Conservation (phyloP, 2,329 filamentous ascomycete species). For the Pestalotiopsis sp. region DNA sequence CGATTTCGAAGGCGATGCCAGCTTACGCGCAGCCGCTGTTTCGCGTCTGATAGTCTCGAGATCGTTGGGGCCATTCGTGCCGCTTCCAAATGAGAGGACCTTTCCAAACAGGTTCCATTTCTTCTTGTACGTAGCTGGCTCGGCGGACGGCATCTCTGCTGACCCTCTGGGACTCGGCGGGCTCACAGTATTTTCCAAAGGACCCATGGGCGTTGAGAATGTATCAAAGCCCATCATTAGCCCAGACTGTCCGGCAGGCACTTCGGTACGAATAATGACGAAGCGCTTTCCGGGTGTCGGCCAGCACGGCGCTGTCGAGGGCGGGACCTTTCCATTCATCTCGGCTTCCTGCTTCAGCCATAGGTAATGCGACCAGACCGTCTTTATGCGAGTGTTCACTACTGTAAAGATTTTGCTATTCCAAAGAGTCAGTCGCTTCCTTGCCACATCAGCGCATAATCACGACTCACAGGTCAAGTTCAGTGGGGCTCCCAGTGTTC, state of each 20-base stretch:
- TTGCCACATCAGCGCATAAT: background rate
- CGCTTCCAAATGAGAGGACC: constrained; percentile 52
- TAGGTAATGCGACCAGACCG: constrained; percentile 78
- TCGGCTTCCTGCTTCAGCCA: constrained; percentile 72
- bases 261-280: constrained; percentile 84
- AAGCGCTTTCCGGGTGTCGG: constrained; percentile 85
- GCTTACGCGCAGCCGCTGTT: constrained; percentile 46
- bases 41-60: constrained; percentile 54
- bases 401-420: constrained; percentile 69
- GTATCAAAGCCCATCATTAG: constrained; percentile 55
- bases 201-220: constrained; percentile 30
- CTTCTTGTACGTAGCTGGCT: constrained; percentile 47
- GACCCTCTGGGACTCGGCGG: constrained; percentile 4
- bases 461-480: constrained; percentile 67
- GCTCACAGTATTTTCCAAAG: background rate
- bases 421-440: constrained; percentile 24
- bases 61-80: constrained; percentile 43
- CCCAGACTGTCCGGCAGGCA: constrained; percentile 48
- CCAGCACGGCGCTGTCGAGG: constrained; percentile 80
- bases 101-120: constrained; percentile 69
- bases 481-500: constrained; percentile 67
- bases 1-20: constrained; percentile 36
- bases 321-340: constrained; percentile 51
- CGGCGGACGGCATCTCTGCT: constrained; percentile 10
- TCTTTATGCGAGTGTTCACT: constrained; percentile 69